phyloP scores from a whole-genome alignment of 2,329 filamentous ascomycete species.

The Sporothrix pseudoabietina region DNA sequence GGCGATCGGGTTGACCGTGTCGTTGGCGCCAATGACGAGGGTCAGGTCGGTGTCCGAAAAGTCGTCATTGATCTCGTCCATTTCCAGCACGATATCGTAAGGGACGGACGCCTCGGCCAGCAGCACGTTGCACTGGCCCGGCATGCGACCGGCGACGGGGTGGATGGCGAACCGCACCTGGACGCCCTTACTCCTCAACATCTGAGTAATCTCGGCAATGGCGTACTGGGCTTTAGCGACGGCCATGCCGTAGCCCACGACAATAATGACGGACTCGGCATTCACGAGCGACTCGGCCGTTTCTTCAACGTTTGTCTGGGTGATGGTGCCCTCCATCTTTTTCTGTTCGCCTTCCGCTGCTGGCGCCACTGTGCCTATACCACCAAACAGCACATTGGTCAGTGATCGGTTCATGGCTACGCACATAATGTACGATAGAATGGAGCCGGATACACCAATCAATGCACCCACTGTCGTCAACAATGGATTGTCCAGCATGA shows the following conservation, averaged over 20 bases:
- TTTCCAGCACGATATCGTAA: conserved; percentile 90
- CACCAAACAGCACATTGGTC: conserved; percentile 87
- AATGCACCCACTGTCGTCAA: conserved; percentile 83
- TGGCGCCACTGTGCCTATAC: conserved; percentile 58
- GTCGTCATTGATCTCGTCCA: conserved; percentile 96
- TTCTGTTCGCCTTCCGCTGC: conserved; percentile 65
- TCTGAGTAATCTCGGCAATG: conserved; percentile 76
- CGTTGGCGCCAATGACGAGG: conserved; percentile 87
- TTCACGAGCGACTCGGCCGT: conserved; percentile 73
- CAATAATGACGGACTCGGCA: conserved; percentile 83
- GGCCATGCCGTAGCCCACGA: conserved; percentile 92
- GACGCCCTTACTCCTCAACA: conserved; percentile 72
- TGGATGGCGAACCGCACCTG: conserved; percentile 89
- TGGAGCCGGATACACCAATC: conserved; percentile 86
- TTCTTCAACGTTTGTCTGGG: conserved; percentile 77
- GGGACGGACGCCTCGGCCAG: conserved; percentile 85
- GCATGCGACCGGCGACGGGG: conserved; percentile 88
- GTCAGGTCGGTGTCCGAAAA: conserved; percentile 84
- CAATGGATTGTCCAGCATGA: conserved; percentile 87
- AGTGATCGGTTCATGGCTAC: conserved; percentile 89
- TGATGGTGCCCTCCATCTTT: conserved; percentile 79
- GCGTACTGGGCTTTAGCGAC: conserved; percentile 93
- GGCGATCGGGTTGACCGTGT: conserved; percentile 89
- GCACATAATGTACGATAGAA: conserved; percentile 84
- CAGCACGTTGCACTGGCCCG: conserved; percentile 88